These are phyloP conservation scores for Wickerhamiella spandovensis DNA, from an alignment of 805 yeast genomes.

Conservation along the genomic window DNA sequence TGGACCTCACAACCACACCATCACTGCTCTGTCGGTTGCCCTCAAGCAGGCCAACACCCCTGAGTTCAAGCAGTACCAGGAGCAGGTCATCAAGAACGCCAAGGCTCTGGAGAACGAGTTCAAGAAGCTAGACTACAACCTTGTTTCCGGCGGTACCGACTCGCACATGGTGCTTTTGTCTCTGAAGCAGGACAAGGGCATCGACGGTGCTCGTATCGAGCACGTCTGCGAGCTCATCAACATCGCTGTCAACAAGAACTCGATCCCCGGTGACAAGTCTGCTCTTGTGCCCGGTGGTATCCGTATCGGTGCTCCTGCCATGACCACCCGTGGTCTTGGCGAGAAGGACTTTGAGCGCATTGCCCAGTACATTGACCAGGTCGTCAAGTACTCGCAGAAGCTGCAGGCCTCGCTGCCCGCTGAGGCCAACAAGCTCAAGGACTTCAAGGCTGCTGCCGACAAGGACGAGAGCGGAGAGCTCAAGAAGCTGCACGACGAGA, in stretches of 20 bases:
- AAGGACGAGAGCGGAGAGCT: conserved; percentile 41
- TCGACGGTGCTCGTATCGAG: conserved; percentile 96
- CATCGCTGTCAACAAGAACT: conserved; percentile 91
- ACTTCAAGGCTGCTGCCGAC: conserved; percentile 59
- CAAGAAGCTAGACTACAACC: conserved; percentile 47
- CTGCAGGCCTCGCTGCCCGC: conserved; percentile 54
- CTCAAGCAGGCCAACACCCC: conserved; percentile 83
- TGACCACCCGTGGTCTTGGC: conserved; percentile 91
- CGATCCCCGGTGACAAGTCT: conserved; percentile 91
- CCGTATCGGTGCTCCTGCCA: conserved; percentile 96
- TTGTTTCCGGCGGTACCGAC: conserved; percentile 91
- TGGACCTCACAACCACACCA: conserved; percentile 98
- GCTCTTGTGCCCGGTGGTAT: conserved; percentile 94
- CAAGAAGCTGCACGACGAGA: conserved; percentile 47
- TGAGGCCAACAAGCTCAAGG: conserved; percentile 38
- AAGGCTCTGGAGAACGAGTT: conserved; percentile 60
- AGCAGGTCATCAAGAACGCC: conserved; percentile 71
- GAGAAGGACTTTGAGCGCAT: conserved; percentile 67
- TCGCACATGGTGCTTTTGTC: conserved; percentile 83
- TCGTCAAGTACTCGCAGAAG: conserved; percentile 57
- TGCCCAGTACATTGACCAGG: conserved; percentile 64
- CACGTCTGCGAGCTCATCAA: conserved; percentile 76
- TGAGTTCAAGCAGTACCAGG: conserved; percentile 77
- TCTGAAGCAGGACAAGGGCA: conserved; percentile 53
- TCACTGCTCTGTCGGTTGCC: conserved; percentile 90